Conservation (phyloP, 768 basidiomycete species). For the Tylopilus rubrobrunneus region DNA sequence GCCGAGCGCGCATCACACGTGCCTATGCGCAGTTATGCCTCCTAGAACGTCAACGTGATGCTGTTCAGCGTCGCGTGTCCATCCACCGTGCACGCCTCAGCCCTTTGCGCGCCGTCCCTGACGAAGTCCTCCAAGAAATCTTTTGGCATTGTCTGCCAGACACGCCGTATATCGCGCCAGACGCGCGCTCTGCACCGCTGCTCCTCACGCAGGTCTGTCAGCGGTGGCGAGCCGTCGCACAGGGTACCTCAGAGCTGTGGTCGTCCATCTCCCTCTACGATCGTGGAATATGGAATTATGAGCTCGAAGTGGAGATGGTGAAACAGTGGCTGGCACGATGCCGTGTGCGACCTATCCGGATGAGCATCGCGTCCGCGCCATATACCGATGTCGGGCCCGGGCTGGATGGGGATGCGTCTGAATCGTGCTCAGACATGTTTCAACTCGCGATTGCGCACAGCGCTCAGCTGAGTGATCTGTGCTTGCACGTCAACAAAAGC, state of each 20-base stretch:
- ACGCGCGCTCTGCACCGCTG: slow-evolving; percentile 24
- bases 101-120: slow-evolving; percentile 26
- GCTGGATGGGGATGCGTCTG: background rate
- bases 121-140: slow-evolving; percentile 32
- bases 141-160: slow-evolving; percentile 27
- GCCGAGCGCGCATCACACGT: slow-evolving; percentile 12
- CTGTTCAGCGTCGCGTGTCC: slow-evolving; percentile 14
- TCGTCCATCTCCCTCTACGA: slow-evolving; percentile 26
- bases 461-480: slow-evolving; percentile 15
- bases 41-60: slow-evolving; percentile 19
- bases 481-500: slow-evolving; percentile 12
- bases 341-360: slow-evolving; percentile 19
- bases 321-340: slow-evolving; percentile 21
- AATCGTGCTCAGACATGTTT: slow-evolving; percentile 18
- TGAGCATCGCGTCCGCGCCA: slow-evolving; percentile 19
- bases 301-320: slow-evolving; percentile 24
- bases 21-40: slow-evolving; percentile 12
- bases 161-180: slow-evolving; percentile 20
- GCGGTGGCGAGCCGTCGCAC: slow-evolving; percentile 28
- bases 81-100: slow-evolving; percentile 28
- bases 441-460: slow-evolving; percentile 20
- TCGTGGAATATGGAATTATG: slow-evolving; percentile 28
- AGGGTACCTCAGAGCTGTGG: slow-evolving; percentile 32
- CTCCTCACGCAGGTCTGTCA: slow-evolving; percentile 33
- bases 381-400: slow-evolving; percentile 21